Evolutionary conservation across 1,139 yeast genomes (phyloP).

Genomic region (Suhomyces wounanorum): DNA sequence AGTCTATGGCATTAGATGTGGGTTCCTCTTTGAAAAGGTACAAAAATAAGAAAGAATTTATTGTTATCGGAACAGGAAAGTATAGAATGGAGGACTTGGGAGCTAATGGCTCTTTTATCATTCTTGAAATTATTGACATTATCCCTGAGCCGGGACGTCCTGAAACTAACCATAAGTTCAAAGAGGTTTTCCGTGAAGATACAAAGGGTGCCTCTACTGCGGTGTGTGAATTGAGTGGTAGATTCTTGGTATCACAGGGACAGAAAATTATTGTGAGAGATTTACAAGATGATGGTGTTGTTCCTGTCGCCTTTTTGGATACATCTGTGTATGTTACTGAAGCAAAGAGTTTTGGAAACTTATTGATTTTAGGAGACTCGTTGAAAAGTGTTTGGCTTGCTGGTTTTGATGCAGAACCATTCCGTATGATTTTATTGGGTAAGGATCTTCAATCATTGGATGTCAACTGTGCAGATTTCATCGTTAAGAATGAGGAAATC

Average conservation of each 20-base stretch:
- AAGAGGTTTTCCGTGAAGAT: slow-evolving; percentile 72
- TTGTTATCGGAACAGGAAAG: slow-evolving; percentile 78
- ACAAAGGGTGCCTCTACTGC: slow-evolving; percentile 85
- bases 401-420: slow-evolving; percentile 96
- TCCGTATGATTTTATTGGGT: slow-evolving; percentile 77
- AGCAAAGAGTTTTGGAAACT: slow-evolving; percentile 79
- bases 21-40: slow-evolving; percentile 50
- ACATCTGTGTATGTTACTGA: slow-evolving; percentile 78
- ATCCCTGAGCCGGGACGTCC: slow-evolving; percentile 91
- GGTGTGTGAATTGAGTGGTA: slow-evolving; percentile 78
- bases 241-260: slow-evolving; percentile 85
- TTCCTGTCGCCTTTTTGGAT: slow-evolving; percentile 93
- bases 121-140: slow-evolving; percentile 77
- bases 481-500: slow-evolving; percentile 69
- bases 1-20: slow-evolving; percentile 59
- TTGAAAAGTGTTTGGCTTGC: slow-evolving; percentile 78
- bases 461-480: slow-evolving; percentile 69
- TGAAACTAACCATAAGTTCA: slow-evolving; percentile 77
- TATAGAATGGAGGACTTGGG: slow-evolving; percentile 82
- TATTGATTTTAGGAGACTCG: slow-evolving; percentile 77
- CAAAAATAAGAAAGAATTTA: slow-evolving; percentile 62
- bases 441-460: slow-evolving; percentile 68
- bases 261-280: slow-evolving; percentile 83
- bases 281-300: slow-evolving; percentile 79
- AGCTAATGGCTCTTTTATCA: slow-evolving; percentile 75